These are phyloP conservation scores for Oryza brachyantha DNA, from an alignment of 176 grass and related monocot genomes.

Conservation along the genomic window DNA sequence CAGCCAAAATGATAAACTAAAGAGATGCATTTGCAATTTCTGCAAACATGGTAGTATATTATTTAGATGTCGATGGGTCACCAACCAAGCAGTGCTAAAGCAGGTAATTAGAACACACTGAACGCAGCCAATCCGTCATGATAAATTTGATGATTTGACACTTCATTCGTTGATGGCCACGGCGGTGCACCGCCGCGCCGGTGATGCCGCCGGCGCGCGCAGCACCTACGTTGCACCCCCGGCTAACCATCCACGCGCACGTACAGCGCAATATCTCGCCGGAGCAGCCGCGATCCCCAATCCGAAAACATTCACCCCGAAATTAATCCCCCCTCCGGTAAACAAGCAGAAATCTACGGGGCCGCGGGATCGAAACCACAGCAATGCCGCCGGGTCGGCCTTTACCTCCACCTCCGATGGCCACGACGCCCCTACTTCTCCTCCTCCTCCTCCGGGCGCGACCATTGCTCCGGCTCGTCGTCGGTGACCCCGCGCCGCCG, in stretches of 20 bases:
- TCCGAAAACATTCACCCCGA: not conserved
- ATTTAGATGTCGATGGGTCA: not conserved
- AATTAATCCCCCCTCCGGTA: not conserved
- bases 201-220: not conserved
- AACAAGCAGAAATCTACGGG: not conserved
- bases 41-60: not conserved
- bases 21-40: not conserved
- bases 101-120: not conserved
- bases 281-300: not conserved
- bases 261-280: not conserved
- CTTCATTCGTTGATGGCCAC: too few species aligned
- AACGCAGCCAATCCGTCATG: not conserved
- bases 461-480: slow-evolving; percentile 28
- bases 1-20: not conserved
- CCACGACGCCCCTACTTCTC: slow-evolving; percentile 31
- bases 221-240: too few species aligned
- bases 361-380: not conserved
- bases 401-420: slow-evolving; percentile 54
- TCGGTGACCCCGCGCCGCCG: not conserved
- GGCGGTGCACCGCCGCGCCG: not conserved
- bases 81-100: not conserved
- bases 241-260: not conserved
- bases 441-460: slow-evolving; percentile 24
- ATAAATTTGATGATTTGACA: too few species aligned
- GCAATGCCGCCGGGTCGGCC: slow-evolving; percentile 12